phyloP scores from a whole-genome alignment of 192 early-diverging fungal species.

The Chytriomyces sp. region DNA sequence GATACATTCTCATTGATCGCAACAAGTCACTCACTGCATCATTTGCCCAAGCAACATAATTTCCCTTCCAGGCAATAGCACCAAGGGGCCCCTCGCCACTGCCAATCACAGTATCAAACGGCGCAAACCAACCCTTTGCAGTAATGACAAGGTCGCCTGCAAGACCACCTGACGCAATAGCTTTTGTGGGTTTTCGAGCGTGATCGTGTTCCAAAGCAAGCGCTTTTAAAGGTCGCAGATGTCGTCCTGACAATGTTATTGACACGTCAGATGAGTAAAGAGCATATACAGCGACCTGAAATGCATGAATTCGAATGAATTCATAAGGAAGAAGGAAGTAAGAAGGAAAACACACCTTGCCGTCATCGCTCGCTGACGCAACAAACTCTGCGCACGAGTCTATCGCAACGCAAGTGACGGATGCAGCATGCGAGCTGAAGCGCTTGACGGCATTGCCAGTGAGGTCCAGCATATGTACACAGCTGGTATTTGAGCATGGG shows the following conservation, averaged over 20 bases:
- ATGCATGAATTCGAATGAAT: slow-evolving; percentile 43
- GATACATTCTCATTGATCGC: background rate
- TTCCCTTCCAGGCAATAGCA: slow-evolving; percentile 81
- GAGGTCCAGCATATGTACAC: slow-evolving; percentile 88
- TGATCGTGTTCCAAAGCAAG: slow-evolving; percentile 91
- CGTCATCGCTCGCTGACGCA: slow-evolving; percentile 92
- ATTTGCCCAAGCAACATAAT: slow-evolving; percentile 93
- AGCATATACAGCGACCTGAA: slow-evolving; percentile 84
- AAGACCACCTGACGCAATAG: slow-evolving; percentile 90
- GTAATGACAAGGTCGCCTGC: slow-evolving; percentile 84
- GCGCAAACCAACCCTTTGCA: slow-evolving; percentile 93
- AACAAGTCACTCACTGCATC: slow-evolving; percentile 62
- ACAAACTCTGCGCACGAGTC: slow-evolving; percentile 86
- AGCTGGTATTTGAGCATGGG: slow-evolving; percentile 87
- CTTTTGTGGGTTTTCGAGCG: slow-evolving; percentile 71
- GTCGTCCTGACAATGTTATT: slow-evolving; percentile 60
- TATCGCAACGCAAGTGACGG: slow-evolving; percentile 87
- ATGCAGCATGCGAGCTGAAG: slow-evolving; percentile 81
- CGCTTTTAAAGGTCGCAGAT: slow-evolving; percentile 85
- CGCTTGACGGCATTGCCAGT: slow-evolving; percentile 88
- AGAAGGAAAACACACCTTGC: slow-evolving; percentile 46
- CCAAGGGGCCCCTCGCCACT: slow-evolving; percentile 91
- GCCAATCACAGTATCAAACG: slow-evolving; percentile 77
- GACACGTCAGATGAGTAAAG: slow-evolving; percentile 76
- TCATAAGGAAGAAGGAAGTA: background rate